Conservation (phyloP, 169 alveolate genomes). For the Plasmodium gallinaceum region DNA sequence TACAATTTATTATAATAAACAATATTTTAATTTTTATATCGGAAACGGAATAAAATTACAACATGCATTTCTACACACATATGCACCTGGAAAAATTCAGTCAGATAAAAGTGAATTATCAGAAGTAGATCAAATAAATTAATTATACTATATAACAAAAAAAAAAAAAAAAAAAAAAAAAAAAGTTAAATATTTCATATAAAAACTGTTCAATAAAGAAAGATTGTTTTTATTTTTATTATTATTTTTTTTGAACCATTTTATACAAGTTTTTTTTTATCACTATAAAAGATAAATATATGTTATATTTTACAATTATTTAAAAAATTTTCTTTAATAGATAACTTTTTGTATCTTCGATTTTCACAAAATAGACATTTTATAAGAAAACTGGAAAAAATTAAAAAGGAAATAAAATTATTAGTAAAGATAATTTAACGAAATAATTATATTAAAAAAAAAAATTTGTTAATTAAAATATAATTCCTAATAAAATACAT, state of each 20-base stretch:
- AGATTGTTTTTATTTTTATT: conserved; percentile 1
- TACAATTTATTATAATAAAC: conserved; percentile 43
- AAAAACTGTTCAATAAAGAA: background rate
- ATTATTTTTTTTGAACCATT: background rate
- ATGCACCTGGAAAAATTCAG: conserved; percentile 39
- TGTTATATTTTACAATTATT: no score
- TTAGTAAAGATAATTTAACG: no score
- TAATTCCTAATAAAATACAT: no score
- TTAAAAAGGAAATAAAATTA: no score
- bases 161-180: conserved; percentile 14
- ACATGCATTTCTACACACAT: conserved; percentile 46
- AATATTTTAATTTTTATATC: conserved; percentile 48
- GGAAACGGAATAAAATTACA: conserved; percentile 63
- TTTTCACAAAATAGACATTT: no score
- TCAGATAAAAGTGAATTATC: conserved; percentile 71
- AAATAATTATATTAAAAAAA: no score
- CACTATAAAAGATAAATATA: no score
- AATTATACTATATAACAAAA: background rate
- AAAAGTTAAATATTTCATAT: background rate
- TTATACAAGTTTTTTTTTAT: no score
- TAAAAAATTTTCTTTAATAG: no score
- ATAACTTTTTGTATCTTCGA: no score
- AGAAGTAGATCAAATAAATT: conserved; percentile 38
- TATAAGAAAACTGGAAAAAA: no score
- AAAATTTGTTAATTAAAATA: no score